Percentiles rank a stretch among this genome's conserved stretches.
Evolutionary conservation across 169 alveolate genomes (phyloP).

Genomic region (Sarcocystis neurona): DNA sequence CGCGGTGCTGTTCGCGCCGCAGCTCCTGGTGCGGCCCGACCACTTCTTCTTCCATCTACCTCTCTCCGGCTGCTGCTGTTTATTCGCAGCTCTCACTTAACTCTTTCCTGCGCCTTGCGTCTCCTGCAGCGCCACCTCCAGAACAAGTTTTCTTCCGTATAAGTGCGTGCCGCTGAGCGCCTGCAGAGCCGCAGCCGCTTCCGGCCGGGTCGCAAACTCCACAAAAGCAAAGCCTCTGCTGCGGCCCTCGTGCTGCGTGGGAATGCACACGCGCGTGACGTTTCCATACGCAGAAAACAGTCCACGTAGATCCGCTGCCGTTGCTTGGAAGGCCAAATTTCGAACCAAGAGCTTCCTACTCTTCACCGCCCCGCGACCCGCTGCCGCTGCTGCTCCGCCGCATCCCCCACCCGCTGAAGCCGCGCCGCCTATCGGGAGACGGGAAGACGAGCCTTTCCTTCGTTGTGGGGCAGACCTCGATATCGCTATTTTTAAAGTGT

Average conservation of each 20-base stretch:
- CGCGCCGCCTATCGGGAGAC: neutral
- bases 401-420: neutral
- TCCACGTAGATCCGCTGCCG: constrained; percentile 85
- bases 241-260: constrained; percentile 82
- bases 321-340: constrained; percentile 95
- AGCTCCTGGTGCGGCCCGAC: too few species aligned
- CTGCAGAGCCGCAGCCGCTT: constrained; percentile 87
- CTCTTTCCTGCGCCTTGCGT: too few species aligned
- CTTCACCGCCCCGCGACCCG: neutral
- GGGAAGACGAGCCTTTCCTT: neutral
- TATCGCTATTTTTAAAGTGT: constrained; percentile 70
- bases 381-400: too few species aligned
- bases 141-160: constrained; percentile 90
- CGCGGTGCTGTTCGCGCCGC: too few species aligned
- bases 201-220: constrained; percentile 87
- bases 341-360: constrained; percentile 85
- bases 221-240: constrained; percentile 92
- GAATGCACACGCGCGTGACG: constrained; percentile 85
- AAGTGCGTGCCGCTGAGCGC: constrained; percentile 89
- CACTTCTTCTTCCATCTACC: too few species aligned
- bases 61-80: too few species aligned
- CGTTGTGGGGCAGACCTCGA: constrained; percentile 49
- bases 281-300: constrained; percentile 90
- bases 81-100: too few species aligned
- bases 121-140: constrained; percentile 83